Percentiles rank a stretch among this genome's conserved stretches.
These are phyloP conservation scores for Debaryomyces nepalensis DNA, from an alignment of 1,139 yeast species.

Conservation along the genomic window DNA sequence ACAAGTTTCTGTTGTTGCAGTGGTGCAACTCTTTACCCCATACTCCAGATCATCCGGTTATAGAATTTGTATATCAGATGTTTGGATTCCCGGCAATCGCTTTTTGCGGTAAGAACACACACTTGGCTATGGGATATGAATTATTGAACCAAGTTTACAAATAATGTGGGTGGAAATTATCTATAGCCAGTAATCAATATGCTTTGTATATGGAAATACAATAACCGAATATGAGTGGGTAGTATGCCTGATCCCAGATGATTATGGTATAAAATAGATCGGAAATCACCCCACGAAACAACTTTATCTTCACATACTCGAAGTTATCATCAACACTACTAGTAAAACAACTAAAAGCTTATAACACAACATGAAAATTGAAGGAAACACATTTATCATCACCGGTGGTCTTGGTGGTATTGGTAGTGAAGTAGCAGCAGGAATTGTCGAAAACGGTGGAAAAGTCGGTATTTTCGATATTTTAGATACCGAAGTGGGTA, in stretches of 20 bases:
- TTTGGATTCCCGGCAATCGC: conserved; percentile 2
- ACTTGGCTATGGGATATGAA: neutral
- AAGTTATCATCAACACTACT: conserved; percentile 2
- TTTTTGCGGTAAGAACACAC: conserved; percentile 4
- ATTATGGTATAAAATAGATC: conserved; percentile 6
- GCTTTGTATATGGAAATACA: conserved; percentile 3
- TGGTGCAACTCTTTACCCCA: conserved; percentile 2
- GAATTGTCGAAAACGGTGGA: conserved; percentile 9
- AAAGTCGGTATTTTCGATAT: conserved; percentile 9
- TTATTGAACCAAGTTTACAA: conserved; percentile 1
- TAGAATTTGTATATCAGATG: neutral
- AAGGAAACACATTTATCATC: conserved; percentile 9
- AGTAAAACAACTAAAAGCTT: conserved; percentile 7
- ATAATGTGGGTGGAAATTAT: conserved; percentile 1
- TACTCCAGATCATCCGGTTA: conserved; percentile 1
- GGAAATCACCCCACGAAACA: conserved; percentile 2
- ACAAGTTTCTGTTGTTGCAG: neutral
- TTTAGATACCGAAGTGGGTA: conserved; percentile 7
- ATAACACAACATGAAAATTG: conserved; percentile 7
- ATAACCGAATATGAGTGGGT: conserved; percentile 2
- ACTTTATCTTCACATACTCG: neutral
- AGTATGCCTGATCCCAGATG: neutral
- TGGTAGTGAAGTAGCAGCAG: conserved; percentile 10
- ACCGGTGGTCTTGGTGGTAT: conserved; percentile 11
- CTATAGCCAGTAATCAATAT: neutral